Percentiles rank a stretch among this genome's conserved stretches.
Evolutionary conservation across 495 filamentous ascomycete species (phyloP).

Genomic region (Aspergillus coremiiformis): DNA sequence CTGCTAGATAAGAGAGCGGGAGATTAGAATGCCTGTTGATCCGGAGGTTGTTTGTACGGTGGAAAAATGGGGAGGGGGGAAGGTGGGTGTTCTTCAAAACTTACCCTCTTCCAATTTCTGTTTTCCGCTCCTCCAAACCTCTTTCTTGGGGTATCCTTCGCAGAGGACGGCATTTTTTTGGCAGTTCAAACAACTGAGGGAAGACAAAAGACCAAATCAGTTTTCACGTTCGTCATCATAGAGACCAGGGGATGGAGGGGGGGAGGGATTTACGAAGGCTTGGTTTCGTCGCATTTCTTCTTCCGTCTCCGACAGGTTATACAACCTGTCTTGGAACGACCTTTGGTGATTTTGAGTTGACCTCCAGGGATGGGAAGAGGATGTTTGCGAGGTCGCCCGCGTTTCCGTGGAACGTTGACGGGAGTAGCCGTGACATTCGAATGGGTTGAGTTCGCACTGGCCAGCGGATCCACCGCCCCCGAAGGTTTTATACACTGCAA

Average conservation of each 20-base stretch:
- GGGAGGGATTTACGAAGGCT: conserved; percentile 51
- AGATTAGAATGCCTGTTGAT: not conserved
- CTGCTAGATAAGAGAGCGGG: conserved; percentile 12
- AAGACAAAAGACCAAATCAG: conserved; percentile 1
- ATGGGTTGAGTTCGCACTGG: conserved; percentile 15
- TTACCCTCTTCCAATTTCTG: conserved; percentile 70
- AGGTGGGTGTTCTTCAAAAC: too few species aligned
- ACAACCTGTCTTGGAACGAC: conserved; percentile 90
- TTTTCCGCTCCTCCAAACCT: conserved; percentile 77
- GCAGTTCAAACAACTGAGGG: conserved; percentile 65
- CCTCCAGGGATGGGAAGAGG: conserved; percentile 51
- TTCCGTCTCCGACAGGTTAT: conserved; percentile 86
- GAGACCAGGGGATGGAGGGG: not conserved
- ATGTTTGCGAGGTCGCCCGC: conserved; percentile 82
- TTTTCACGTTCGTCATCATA: conserved; percentile 1
- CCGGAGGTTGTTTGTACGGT: not conserved
- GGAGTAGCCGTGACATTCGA: conserved; percentile 26
- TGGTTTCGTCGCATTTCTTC: conserved; percentile 97
- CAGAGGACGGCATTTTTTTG: conserved; percentile 91
- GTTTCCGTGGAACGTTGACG: conserved; percentile 43
- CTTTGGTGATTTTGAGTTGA: conserved; percentile 67
- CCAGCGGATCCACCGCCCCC: conserved; percentile 22
- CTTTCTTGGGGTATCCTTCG: conserved; percentile 86
- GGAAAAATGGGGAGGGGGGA: not conserved
- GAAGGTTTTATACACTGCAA: conserved; percentile 32